A percentile compares a stretch with the other conserved stretches of the same genome.
Evolutionary conservation across 805 yeast genomes (phyloP).

Genomic region (Candida qinlingensis): DNA sequence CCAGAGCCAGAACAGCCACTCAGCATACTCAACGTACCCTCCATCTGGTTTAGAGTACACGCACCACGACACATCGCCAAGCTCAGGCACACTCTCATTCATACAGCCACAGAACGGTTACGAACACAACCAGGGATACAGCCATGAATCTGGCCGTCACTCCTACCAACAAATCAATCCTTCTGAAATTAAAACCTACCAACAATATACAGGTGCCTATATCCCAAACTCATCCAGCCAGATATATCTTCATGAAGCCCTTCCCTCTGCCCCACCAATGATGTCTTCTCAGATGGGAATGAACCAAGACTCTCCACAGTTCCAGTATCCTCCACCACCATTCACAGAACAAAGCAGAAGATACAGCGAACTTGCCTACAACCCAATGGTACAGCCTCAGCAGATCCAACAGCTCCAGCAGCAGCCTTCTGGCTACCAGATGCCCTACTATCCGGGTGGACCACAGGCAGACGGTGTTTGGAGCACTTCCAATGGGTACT

Average conservation of each 20-base stretch:
- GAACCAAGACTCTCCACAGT: neutral
- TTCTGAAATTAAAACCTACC: no score
- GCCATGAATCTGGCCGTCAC: no score
- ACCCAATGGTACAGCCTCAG: neutral
- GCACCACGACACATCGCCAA: neutral
- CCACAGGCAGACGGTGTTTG: neutral
- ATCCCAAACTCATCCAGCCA: no score
- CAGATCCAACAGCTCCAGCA: conserved; percentile 1
- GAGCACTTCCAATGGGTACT: neutral
- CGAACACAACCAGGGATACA: neutral
- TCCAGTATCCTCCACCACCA: neutral
- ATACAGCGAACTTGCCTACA: neutral
- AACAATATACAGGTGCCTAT: no score
- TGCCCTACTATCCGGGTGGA: neutral
- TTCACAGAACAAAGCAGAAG: neutral
- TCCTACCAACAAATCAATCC: no score
- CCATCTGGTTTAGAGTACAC: neutral
- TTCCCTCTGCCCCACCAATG: neutral
- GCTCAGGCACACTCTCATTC: neutral
- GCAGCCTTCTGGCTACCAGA: neutral
- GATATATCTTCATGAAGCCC: no score
- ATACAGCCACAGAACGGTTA: neutral
- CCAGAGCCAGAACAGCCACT: neutral
- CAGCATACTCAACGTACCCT: neutral
- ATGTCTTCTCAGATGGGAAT: neutral